Evolutionary conservation across 179 eudicot genomes (phyloP), one percentile per base, ranked within the genome.

Genomic region (Patellifolia procumbens): DNA sequence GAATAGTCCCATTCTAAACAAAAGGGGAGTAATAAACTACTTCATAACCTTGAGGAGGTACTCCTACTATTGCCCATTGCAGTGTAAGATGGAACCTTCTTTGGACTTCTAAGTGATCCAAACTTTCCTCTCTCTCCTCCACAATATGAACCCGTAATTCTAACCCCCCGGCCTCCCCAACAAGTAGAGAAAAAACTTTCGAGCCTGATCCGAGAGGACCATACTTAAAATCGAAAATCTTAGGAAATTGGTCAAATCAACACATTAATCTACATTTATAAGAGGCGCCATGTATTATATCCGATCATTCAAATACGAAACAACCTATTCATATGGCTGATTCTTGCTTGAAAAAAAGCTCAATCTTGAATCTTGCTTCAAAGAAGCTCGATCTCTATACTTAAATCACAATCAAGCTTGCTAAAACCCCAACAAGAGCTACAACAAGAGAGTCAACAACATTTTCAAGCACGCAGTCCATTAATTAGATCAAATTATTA

Each of bases 401-500:
- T 19, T 5, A 42, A 16, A 72, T 32, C 48, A 37, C 24, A 73
- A 19, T 1, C 37, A n/a, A 75, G 24, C 26, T 37, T 56, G 17
- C 65, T 15, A 65, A 6, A 20, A 66, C 43, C 56, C 35, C 39
- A 51, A 7, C 5, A 72, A 20, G 53, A 31, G 5, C 53, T 24
- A 45, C n/a, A 72, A 17, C 37, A 17, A 6, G 19, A 29, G 22
- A 42, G 43, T 26, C 5, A 42, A 42, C 16, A 4, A 63, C 20
- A 55, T 3, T 35, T 52, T 43, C 73, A n/a, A 43, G 73, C 56
- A 66, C 6, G 39, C 34, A 42, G 31, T 49, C 39, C 4, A 43
- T 10, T 24, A 49, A 1, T 49, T 31, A 49, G 61, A 79, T 66
- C 77, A 2, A 68, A 68, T 68, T 43, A 73, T 64, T 37, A 58